phyloP scores from a whole-genome alignment of 345 rosid genomes.

The Physaria fendleri region DNA sequence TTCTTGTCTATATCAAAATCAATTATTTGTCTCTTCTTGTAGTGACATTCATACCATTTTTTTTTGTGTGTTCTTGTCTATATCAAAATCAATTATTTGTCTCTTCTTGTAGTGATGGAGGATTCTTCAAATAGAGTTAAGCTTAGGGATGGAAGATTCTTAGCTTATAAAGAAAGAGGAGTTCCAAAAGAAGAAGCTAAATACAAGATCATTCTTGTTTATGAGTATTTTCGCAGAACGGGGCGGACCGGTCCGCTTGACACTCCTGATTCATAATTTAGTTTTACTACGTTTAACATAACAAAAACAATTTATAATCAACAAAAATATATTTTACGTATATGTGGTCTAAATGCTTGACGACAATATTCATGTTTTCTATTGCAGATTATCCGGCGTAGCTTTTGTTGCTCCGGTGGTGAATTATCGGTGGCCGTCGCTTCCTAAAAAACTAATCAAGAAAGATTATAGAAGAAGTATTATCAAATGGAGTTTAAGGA shows the following conservation, averaged over 20 bases:
- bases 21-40: no score
- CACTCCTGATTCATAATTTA: no score
- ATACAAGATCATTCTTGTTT: conserved; percentile 56
- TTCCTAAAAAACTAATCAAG: conserved; percentile 50
- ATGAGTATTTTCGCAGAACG: no score
- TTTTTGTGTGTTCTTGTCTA: no score
- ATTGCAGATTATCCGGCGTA: conserved; percentile 73
- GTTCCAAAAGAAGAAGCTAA: conserved; percentile 53
- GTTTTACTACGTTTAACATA: no score
- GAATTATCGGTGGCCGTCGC: conserved; percentile 76
- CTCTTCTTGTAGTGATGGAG: conserved; percentile 11
- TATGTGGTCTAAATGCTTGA: no score
- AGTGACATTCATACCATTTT: no score
- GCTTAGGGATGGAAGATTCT: conserved; percentile 67
- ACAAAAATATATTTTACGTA: no score
- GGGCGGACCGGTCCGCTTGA: no score
- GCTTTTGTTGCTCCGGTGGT: conserved; percentile 67
- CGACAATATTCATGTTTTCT: neutral
- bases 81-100: no score
- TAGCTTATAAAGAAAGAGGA: conserved; percentile 72
- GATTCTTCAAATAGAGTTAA: conserved; percentile 37
- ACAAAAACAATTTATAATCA: no score
- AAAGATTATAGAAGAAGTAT: conserved; percentile 53
- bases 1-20: no score
- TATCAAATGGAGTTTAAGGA: conserved; percentile 42